These are phyloP conservation scores for Saccharomycopsis crataegensis DNA, from an alignment of 1,139 yeast genomes.

Conservation along the genomic window DNA sequence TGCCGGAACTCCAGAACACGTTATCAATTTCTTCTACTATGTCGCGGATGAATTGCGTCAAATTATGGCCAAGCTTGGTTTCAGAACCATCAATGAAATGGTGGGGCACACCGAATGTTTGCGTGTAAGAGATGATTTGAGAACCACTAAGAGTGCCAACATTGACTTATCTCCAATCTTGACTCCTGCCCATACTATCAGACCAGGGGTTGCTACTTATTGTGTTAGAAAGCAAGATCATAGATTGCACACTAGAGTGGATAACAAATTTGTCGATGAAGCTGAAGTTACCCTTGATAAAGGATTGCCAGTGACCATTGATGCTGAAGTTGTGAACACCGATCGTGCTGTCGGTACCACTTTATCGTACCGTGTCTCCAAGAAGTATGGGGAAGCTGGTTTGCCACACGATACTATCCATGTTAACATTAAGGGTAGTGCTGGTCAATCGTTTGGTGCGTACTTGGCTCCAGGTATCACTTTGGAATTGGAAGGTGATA, in stretches of 20 bases:
- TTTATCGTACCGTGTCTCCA: constrained; percentile 86
- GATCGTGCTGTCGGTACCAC: constrained; percentile 96
- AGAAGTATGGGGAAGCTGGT: constrained; percentile 87
- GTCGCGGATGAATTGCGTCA: constrained; percentile 86
- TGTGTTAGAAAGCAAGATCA: constrained; percentile 94
- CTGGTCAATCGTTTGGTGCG: constrained; percentile 99
- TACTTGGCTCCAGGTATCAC: constrained; percentile 95
- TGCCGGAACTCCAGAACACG: constrained; percentile 96
- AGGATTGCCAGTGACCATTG: constrained; percentile 92
- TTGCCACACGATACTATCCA: constrained; percentile 95
- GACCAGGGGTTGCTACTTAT: constrained; percentile 97
- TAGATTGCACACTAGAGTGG: constrained; percentile 83
- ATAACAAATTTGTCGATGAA: constrained; percentile 92
- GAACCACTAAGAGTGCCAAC: constrained; percentile 86
- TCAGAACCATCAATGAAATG: constrained; percentile 95
- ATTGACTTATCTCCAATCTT: constrained; percentile 87
- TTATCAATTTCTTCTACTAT: constrained; percentile 93
- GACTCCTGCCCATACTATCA: constrained; percentile 92
- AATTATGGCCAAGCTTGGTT: constrained; percentile 92
- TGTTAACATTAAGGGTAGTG: constrained; percentile 84
- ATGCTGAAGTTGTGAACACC: constrained; percentile 87
- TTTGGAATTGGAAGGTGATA: constrained; percentile 92
- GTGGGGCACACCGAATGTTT: constrained; percentile 93
- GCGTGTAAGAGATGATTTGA: constrained; percentile 73
- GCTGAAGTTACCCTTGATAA: constrained; percentile 88